These are phyloP conservation scores for Euclidium syriacum DNA, from an alignment of 345 rosid genomes.

Conservation along the genomic window DNA sequence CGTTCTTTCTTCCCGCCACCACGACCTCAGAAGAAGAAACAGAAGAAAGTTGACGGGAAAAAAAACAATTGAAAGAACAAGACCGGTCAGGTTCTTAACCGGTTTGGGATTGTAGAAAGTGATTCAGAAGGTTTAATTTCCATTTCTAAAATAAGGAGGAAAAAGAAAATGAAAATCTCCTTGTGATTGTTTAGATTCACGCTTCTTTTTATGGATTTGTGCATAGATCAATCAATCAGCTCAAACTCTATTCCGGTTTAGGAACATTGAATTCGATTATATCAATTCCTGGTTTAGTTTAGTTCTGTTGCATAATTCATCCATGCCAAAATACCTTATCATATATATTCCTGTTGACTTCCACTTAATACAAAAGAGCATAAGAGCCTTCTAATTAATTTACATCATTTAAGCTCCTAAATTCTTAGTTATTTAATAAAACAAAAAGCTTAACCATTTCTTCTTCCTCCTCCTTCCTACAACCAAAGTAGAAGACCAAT, in stretches of 20 bases:
- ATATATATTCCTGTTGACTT: too few relatives aligned
- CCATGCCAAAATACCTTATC: too few relatives aligned
- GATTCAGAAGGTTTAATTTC: background rate
- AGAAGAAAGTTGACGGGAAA: constrained; percentile 52
- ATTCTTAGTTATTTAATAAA: constrained; percentile 9
- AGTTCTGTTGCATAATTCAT: too few relatives aligned
- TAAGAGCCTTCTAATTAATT: background rate
- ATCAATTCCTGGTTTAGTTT: background rate
- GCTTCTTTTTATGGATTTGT: background rate
- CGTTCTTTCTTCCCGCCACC: constrained; percentile 60
- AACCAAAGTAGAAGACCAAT: constrained; percentile 10
- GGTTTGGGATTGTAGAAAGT: constrained; percentile 19
- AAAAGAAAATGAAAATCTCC: background rate
- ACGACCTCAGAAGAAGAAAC: constrained; percentile 36
- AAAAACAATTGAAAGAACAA: background rate
- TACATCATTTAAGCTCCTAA: background rate
- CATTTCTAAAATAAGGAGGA: constrained; percentile 13
- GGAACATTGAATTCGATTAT: background rate
- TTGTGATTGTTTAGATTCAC: constrained; percentile 9
- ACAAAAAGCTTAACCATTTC: background rate
- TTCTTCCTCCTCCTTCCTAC: constrained; percentile 15
- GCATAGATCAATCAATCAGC: constrained; percentile 13
- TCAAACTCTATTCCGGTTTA: background rate
- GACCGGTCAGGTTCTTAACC: background rate
- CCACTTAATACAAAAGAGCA: too few relatives aligned